Evolutionary conservation across 495 filamentous ascomycete species (phyloP).

Genomic region (Penicillium bialowiezense): DNA sequence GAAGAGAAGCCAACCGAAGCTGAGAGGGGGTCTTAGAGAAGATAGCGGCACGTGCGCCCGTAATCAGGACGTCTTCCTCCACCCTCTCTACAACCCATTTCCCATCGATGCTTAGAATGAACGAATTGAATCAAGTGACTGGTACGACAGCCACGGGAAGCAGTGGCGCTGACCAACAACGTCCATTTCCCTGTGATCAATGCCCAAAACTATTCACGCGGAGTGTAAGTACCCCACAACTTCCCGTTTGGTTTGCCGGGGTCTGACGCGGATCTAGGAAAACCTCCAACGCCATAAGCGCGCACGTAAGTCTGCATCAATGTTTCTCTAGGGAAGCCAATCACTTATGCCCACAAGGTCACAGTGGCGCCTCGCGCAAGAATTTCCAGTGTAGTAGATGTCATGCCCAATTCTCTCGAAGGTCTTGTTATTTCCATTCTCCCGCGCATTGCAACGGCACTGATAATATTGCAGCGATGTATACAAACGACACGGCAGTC

Average conservation of each 20-base stretch:
- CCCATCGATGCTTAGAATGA: not conserved
- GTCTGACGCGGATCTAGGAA: constrained; percentile 6
- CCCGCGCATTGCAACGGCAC: not conserved
- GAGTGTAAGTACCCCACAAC: constrained; percentile 7
- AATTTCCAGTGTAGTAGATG: constrained; percentile 9
- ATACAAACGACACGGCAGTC: constrained; percentile 11
- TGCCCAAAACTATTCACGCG: constrained; percentile 10
- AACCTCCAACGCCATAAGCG: constrained; percentile 15
- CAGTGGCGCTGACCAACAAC: constrained; percentile 2
- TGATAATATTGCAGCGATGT: constrained; percentile 9
- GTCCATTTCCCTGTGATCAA: constrained; percentile 12
- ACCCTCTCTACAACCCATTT: not conserved
- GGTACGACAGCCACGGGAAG: not conserved
- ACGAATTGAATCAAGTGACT: not conserved
- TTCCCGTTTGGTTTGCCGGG: not conserved
- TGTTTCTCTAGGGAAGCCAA: not conserved
- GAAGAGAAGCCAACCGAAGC: too few species aligned
- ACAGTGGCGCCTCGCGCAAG: constrained; percentile 6
- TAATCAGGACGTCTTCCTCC: not conserved
- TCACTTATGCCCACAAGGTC: constrained; percentile 1
- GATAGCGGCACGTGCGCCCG: not conserved
- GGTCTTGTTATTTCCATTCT: constrained; percentile 4
- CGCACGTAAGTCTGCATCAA: constrained; percentile 7
- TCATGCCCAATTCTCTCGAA: constrained; percentile 10
- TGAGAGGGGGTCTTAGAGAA: not conserved